Conservation (phyloP, 805 yeast genomes). For the Ogataea nitratoaversa region DNA sequence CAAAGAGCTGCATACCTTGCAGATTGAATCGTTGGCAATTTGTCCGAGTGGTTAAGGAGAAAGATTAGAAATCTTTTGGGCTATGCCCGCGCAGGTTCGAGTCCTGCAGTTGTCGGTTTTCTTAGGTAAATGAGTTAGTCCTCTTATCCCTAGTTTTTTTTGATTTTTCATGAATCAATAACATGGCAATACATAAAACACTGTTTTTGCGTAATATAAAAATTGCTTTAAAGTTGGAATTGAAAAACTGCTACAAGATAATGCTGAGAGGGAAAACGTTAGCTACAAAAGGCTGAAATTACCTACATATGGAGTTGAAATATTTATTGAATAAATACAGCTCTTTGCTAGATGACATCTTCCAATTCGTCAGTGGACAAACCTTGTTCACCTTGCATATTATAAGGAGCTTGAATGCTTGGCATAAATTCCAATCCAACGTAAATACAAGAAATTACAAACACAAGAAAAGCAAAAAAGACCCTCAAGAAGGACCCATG, state of each 20-base stretch:
- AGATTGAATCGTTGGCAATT: conserved; percentile 33
- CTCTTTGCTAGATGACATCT: conserved; percentile 33
- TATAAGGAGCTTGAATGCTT: conserved; percentile 73
- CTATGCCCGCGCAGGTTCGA: conserved; percentile 62
- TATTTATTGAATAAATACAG: too few relatives aligned
- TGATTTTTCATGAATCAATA: too few relatives aligned
- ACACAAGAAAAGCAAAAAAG: conserved; percentile 55
- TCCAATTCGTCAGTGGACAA: conserved; percentile 30
- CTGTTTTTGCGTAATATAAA: too few relatives aligned
- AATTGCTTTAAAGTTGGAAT: too few relatives aligned
- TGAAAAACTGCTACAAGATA: too few relatives aligned
- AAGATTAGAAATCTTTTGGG: conserved; percentile 58
- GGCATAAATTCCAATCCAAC: conserved; percentile 66
- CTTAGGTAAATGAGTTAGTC: too few relatives aligned
- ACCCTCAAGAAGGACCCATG: conserved; percentile 51
- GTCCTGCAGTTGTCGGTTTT: conserved; percentile 51
- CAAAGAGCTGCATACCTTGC: background rate
- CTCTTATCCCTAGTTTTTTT: background rate
- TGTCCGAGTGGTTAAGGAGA: conserved; percentile 58
- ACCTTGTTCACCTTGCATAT: conserved; percentile 58
- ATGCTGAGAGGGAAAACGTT: too few relatives aligned
- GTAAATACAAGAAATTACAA: conserved; percentile 56
- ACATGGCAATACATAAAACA: too few relatives aligned
- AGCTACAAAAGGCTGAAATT: too few relatives aligned
- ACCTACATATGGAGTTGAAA: too few relatives aligned